Evolutionary conservation across 768 basidiomycete genomes (phyloP).

Genomic region (Boletus pseudo-olivaceus): DNA sequence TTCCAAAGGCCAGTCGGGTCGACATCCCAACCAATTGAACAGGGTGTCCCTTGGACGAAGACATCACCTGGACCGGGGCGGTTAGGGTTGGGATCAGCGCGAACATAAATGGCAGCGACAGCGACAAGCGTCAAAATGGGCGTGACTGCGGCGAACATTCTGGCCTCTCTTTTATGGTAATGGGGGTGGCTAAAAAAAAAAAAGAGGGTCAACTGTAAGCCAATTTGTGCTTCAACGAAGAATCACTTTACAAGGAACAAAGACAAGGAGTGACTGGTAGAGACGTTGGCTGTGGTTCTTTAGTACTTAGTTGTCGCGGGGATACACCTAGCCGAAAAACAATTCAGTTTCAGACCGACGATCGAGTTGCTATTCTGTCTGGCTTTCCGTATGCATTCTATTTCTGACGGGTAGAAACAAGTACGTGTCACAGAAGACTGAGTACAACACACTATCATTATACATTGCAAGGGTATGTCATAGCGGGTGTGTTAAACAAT

Average conservation of each 20-base stretch:
- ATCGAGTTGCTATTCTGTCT: neutral
- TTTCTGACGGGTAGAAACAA: neutral
- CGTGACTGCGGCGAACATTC: slow-evolving; percentile 17
- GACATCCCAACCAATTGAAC: slow-evolving; percentile 55
- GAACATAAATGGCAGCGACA: slow-evolving; percentile 34
- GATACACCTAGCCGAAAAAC: neutral
- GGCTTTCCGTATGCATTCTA: neutral
- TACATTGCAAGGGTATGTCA: neutral
- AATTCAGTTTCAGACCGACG: neutral
- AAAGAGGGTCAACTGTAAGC: neutral
- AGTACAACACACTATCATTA: neutral
- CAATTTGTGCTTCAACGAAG: neutral
- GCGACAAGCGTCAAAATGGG: slow-evolving; percentile 20
- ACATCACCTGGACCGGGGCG: slow-evolving; percentile 56
- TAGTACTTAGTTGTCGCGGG: no score
- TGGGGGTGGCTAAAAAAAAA: neutral
- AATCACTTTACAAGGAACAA: slow-evolving; percentile 6
- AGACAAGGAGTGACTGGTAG: slow-evolving; percentile 8
- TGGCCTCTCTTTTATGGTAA: slow-evolving; percentile 1
- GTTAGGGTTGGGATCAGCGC: slow-evolving; percentile 56
- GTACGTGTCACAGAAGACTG: neutral
- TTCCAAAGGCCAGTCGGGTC: slow-evolving; percentile 65
- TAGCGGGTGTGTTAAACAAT: neutral
- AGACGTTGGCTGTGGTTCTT: neutral
- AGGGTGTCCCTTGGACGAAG: slow-evolving; percentile 55